Evolutionary conservation across 192 early-diverging fungal species (phyloP).

Genomic region (Entomortierella beljakovae): DNA sequence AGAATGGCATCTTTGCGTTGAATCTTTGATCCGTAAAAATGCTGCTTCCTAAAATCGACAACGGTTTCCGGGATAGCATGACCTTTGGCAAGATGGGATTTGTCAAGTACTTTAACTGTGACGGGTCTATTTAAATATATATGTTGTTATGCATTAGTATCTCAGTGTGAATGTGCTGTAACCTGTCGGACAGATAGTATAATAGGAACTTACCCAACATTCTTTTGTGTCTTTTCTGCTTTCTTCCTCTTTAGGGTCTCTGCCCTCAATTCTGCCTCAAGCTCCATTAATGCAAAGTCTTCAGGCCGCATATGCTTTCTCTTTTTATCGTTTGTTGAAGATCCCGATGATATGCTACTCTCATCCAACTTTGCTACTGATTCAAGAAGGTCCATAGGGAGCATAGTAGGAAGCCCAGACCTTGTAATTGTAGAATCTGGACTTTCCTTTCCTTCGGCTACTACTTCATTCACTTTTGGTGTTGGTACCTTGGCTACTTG

Average conservation of each 20-base stretch:
- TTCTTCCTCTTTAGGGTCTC: conserved; percentile 41
- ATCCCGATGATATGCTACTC: not conserved
- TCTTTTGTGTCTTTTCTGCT: conserved; percentile 44
- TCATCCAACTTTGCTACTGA: conserved; percentile 39
- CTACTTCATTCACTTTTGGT: not conserved
- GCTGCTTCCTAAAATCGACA: conserved; percentile 45
- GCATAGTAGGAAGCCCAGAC: conserved; percentile 20
- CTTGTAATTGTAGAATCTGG: conserved; percentile 19
- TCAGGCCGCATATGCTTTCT: conserved; percentile 48
- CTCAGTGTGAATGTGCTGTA: not conserved
- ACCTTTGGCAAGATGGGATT: conserved; percentile 34
- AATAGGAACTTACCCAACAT: conserved; percentile 34
- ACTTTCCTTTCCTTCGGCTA: not conserved
- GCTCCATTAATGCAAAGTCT: conserved; percentile 49
- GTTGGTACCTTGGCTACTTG: not conserved
- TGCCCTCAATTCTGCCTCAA: conserved; percentile 35
- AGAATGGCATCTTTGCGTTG: conserved; percentile 38
- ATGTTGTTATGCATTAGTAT: not conserved
- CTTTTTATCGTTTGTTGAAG: conserved; percentile 22
- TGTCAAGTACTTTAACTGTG: conserved; percentile 44
- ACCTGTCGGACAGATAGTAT: too few relatives aligned
- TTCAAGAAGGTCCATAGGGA: conserved; percentile 49
- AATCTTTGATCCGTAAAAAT: conserved; percentile 38
- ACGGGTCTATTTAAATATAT: too few relatives aligned
- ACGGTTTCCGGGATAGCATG: conserved; percentile 44